Conservation (phyloP, 208 protist genomes). For the Leishmania guyanensis region DNA sequence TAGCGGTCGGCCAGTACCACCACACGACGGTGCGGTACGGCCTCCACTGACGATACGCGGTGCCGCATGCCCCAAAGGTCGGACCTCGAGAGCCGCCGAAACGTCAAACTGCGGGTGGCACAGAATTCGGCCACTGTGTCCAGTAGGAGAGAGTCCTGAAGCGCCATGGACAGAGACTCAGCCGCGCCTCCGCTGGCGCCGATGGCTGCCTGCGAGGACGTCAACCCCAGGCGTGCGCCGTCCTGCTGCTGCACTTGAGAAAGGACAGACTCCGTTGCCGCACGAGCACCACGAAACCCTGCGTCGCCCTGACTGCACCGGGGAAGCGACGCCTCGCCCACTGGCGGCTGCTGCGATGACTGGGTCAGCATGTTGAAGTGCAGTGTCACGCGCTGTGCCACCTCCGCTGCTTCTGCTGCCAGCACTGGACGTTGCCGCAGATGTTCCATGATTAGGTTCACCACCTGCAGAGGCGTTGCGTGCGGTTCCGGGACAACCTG, state of each 20-base stretch:
- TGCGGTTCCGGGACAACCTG: constrained; percentile 56
- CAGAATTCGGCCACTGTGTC: constrained; percentile 55
- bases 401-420: constrained; percentile 29
- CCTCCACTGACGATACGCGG: constrained; percentile 44
- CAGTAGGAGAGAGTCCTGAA: constrained; percentile 57
- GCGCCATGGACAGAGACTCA: constrained; percentile 24
- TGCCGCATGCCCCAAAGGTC: constrained; percentile 35
- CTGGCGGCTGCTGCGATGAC: constrained; percentile 4
- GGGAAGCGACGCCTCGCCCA: background rate
- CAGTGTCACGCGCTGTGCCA: constrained; percentile 25
- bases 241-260: constrained; percentile 24
- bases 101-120: constrained; percentile 28
- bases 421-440: constrained; percentile 34
- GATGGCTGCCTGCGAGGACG: constrained; percentile 21
- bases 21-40: constrained; percentile 44
- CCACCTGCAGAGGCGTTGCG: constrained; percentile 50
- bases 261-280: constrained; percentile 16
- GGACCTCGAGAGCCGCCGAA: constrained; percentile 36
- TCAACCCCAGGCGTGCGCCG: background rate
- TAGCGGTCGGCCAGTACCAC: constrained; percentile 52
- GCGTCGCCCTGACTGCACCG: background rate
- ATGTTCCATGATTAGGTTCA: constrained; percentile 65
- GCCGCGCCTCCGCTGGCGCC: constrained; percentile 15
- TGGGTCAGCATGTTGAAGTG: constrained; percentile 39
- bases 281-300: background rate